Percentiles rank a stretch among this genome's conserved stretches.
These are phyloP conservation scores for Actinidia arguta DNA, from an alignment of 179 eudicot genomes.

Conservation along the genomic window DNA sequence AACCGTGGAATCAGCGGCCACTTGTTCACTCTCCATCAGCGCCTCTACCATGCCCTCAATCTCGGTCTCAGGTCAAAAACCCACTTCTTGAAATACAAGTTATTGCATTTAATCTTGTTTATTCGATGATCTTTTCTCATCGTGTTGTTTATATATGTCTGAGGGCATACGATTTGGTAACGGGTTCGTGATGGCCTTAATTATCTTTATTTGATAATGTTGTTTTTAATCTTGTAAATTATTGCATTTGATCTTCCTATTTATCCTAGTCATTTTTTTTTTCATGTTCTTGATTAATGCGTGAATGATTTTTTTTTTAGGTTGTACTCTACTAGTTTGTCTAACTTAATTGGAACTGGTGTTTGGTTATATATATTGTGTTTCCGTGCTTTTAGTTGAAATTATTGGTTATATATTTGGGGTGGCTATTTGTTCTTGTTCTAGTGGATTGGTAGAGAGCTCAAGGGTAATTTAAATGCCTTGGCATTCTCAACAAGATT, in stretches of 20 bases:
- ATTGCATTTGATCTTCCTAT: not conserved
- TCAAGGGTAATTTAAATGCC: constrained; percentile 4
- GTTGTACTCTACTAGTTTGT: not conserved
- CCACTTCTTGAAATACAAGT: not conserved
- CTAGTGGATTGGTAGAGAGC: constrained; percentile 1
- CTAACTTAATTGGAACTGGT: not conserved
- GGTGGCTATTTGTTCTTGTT: not conserved
- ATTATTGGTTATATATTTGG: not conserved
- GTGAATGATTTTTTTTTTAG: not conserved
- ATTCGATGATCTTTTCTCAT: no score
- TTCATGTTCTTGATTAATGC: not conserved
- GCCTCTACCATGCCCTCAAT: constrained; percentile 69
- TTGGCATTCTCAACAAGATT: not conserved
- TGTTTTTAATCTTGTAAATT: not conserved
- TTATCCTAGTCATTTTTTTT: not conserved
- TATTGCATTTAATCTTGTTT: not conserved
- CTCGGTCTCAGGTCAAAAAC: constrained; percentile 57
- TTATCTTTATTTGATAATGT: no score
- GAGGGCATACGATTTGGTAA: no score
- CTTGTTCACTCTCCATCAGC: constrained; percentile 63
- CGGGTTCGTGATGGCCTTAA: no score
- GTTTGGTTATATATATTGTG: no score
- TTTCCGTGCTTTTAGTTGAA: no score
- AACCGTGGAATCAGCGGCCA: constrained; percentile 42
- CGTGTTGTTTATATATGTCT: no score